These are phyloP conservation scores for Discostella stelligeroides DNA, from an alignment of 108 stramenopile species.

Conservation along the genomic window DNA sequence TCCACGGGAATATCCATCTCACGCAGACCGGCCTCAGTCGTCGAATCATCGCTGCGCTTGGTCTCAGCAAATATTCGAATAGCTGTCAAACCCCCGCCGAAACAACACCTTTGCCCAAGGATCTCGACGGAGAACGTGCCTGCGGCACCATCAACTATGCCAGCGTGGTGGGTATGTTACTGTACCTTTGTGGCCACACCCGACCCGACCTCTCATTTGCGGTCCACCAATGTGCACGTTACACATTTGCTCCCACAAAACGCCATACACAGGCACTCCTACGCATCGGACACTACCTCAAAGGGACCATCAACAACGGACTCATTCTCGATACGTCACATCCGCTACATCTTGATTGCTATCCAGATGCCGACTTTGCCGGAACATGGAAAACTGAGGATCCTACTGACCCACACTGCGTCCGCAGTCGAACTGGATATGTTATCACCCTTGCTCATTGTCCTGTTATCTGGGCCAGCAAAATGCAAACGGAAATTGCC, in stretches of 20 bases:
- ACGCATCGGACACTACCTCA: slow-evolving; percentile 29
- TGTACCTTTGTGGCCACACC: no score
- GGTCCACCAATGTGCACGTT: no score
- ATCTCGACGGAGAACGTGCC: background rate
- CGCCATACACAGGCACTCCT: slow-evolving; percentile 25
- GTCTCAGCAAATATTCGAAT: background rate
- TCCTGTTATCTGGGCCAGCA: no score
- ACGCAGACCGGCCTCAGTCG: slow-evolving; percentile 59
- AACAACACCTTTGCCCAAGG: background rate
- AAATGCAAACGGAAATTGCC: no score
- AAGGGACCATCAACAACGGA: slow-evolving; percentile 37
- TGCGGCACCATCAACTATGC: no score
- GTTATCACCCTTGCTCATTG: no score
- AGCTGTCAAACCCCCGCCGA: slow-evolving; percentile 2
- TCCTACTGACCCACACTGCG: no score
- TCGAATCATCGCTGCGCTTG: slow-evolving; percentile 52
- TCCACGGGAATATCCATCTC: background rate
- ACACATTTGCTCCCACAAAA: no score
- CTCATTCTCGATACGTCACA: slow-evolving; percentile 25
- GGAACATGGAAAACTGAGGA: slow-evolving; percentile 45
- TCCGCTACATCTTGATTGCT: slow-evolving; percentile 32
- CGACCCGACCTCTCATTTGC: slow-evolving; percentile 36
- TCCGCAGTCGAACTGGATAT: no score
- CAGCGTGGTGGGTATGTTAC: no score
- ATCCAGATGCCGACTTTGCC: no score